Percentiles rank a stretch among this genome's conserved stretches.
phyloP scores from a whole-genome alignment of 2,329 filamentous ascomycete species.

The Ceratocystis eucalypticola region DNA sequence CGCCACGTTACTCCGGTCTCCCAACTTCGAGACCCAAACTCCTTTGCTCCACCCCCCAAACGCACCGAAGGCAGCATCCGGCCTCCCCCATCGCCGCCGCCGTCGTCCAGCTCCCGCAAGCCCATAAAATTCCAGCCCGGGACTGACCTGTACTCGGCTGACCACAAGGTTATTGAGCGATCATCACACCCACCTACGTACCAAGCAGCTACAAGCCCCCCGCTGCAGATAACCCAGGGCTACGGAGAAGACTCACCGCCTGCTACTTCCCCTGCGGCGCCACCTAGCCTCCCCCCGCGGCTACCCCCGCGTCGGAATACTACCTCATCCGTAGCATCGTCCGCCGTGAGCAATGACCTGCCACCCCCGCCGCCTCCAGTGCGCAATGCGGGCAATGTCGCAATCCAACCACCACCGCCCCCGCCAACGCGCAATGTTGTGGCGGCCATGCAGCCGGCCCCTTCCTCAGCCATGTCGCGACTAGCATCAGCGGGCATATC shows the following conservation, averaged over 20 bases:
- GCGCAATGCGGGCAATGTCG: slow-evolving; percentile 27
- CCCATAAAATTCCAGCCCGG: slow-evolving; percentile 20
- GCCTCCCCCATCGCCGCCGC: slow-evolving; percentile 23
- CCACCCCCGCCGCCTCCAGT: slow-evolving; percentile 27
- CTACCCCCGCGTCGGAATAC: slow-evolving; percentile 35
- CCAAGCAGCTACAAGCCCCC: slow-evolving; percentile 54
- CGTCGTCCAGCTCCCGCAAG: slow-evolving; percentile 18
- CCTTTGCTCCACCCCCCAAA: slow-evolving; percentile 71
- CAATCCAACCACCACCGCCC: slow-evolving; percentile 23
- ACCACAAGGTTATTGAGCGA: slow-evolving; percentile 23
- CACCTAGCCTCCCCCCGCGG: slow-evolving; percentile 60
- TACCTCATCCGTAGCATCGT: slow-evolving; percentile 24
- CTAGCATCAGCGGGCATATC: slow-evolving; percentile 63
- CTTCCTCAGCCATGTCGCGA: slow-evolving; percentile 33
- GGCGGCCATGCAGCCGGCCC: slow-evolving; percentile 42
- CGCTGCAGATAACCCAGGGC: slow-evolving; percentile 21
- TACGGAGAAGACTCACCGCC: slow-evolving; percentile 6
- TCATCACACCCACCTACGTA: slow-evolving; percentile 43
- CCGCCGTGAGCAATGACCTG: slow-evolving; percentile 25
- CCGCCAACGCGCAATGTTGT: slow-evolving; percentile 19
- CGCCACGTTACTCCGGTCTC: slow-evolving; percentile 48
- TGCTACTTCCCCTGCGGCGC: slow-evolving; percentile 25
- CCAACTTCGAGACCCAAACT: slow-evolving; percentile 58
- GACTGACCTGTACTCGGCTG: slow-evolving; percentile 13
- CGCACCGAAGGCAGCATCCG: slow-evolving; percentile 31